Percentiles rank a stretch among this genome's conserved stretches.
Conservation (phyloP, 2,329 filamentous ascomycete species). For the Apiospora pterosperma region DNA sequence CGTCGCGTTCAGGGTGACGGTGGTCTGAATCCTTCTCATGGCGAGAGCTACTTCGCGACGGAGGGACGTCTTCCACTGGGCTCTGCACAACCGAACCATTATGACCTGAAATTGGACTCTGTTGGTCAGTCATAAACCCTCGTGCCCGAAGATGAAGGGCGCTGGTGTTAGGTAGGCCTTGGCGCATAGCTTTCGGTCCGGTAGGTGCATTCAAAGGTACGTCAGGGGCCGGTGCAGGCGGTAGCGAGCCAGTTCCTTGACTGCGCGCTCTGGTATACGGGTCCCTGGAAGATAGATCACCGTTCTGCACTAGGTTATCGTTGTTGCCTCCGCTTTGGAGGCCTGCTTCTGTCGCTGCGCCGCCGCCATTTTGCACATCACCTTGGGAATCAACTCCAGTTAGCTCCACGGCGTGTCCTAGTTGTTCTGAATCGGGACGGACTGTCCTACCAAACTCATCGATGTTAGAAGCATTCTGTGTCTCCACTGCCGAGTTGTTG, state of each 20-base stretch:
- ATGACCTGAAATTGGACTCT: conserved; percentile 26
- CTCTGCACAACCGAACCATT: conserved; percentile 28
- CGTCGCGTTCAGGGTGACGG: conserved; percentile 28
- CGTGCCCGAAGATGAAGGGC: conserved; percentile 61
- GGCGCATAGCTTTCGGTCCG: conserved; percentile 91
- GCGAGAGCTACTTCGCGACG: conserved; percentile 47
- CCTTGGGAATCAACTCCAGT: conserved; percentile 15
- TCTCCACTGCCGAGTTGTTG: conserved; percentile 7
- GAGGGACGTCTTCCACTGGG: conserved; percentile 28
- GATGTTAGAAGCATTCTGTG: conserved; percentile 27
- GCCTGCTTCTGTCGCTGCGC: conserved; percentile 9
- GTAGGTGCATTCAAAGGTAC: conserved; percentile 74
- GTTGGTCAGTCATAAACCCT: conserved; percentile 42
- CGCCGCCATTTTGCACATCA: conserved; percentile 20
- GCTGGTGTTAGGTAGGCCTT: conserved; percentile 80
- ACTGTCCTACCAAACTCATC: conserved; percentile 38
- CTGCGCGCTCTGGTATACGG: conserved; percentile 21
- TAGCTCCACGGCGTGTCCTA: conserved; percentile 19
- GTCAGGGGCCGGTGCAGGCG: conserved; percentile 27
- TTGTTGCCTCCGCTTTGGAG: neutral
- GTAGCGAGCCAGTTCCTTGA: conserved; percentile 19
- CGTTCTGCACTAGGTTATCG: conserved; percentile 24
- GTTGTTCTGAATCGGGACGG: conserved; percentile 21
- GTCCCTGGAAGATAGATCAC: conserved; percentile 31
- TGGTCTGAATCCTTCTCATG: conserved; percentile 33